Conservation (phyloP, 331 rosid genomes). For the Malus hybrid region DNA sequence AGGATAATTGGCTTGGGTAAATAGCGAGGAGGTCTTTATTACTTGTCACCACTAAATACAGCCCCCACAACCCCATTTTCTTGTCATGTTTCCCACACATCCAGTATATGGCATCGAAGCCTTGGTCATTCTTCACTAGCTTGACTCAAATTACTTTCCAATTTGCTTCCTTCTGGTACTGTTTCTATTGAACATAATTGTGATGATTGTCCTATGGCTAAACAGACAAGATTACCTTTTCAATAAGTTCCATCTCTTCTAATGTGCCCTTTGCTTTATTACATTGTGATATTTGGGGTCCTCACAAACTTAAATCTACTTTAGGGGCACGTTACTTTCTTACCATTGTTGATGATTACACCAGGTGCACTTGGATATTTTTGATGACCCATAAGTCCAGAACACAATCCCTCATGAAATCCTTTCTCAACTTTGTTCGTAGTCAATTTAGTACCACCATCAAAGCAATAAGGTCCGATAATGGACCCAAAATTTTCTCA, state of each 20-base stretch:
- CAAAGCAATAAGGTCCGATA: background rate
- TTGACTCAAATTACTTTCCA: background rate
- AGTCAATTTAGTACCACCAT: background rate
- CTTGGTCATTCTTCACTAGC: background rate
- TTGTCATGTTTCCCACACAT: background rate
- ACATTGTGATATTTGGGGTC: background rate
- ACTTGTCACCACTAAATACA: background rate
- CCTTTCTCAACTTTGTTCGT: background rate
- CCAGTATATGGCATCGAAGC: background rate
- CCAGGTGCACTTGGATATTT: background rate
- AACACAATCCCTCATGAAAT: background rate
- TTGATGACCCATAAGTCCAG: background rate
- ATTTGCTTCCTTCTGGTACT: background rate
- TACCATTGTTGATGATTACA: background rate
- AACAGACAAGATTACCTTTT: background rate
- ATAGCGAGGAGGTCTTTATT: background rate
- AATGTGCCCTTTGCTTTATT: background rate
- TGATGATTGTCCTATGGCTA: background rate
- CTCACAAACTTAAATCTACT: background rate
- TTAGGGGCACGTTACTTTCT: background rate
- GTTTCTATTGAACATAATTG: background rate
- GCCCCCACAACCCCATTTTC: fast-evolving
- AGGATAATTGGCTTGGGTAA: background rate
- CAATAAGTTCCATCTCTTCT: background rate
- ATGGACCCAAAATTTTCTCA: background rate